phyloP scores from a whole-genome alignment of 129 eudicot genomes.

The Gnaphalium uliginosum region DNA sequence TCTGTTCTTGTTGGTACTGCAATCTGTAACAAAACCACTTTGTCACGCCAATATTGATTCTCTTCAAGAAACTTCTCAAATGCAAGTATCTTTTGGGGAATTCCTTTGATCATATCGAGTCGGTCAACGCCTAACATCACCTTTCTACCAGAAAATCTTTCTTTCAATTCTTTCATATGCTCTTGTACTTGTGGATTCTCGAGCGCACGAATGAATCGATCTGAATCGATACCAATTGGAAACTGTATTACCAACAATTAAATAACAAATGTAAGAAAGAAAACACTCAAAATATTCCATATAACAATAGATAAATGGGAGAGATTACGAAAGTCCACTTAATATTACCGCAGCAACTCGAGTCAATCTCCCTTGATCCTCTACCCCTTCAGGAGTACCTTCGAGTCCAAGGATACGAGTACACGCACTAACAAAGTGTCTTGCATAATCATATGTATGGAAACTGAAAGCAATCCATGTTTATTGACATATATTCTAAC shows the following conservation, averaged over 20 bases:
- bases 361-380: slow-evolving; percentile 92
- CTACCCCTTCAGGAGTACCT: slow-evolving; percentile 99
- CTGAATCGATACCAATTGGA: slow-evolving; percentile 97
- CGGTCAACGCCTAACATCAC: slow-evolving; percentile 98
- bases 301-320: background rate
- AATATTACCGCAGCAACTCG: slow-evolving; percentile 92
- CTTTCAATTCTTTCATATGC: slow-evolving; percentile 75
- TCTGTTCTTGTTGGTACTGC: slow-evolving; percentile 99
- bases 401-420: slow-evolving; percentile 98
- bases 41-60: slow-evolving; percentile 83
- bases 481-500: background rate
- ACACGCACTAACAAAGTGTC: slow-evolving; percentile 99
- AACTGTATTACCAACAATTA: slow-evolving; percentile 48
- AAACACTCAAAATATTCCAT: background rate
- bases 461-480: slow-evolving; percentile 48
- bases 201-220: slow-evolving; percentile 81
- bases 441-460: slow-evolving; percentile 97
- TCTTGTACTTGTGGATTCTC: slow-evolving; percentile 71
- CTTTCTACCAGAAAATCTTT: slow-evolving; percentile 88
- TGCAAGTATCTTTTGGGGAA: slow-evolving; percentile 96
- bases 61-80: slow-evolving; percentile 97
- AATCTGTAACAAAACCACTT: slow-evolving; percentile 92
- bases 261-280: slow-evolving; percentile 27
- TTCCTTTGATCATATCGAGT: slow-evolving; percentile 96
- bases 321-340: background rate